Evolutionary conservation across 2,329 filamentous ascomycete genomes (phyloP).

Genomic region (Fusarium bulbicola): DNA sequence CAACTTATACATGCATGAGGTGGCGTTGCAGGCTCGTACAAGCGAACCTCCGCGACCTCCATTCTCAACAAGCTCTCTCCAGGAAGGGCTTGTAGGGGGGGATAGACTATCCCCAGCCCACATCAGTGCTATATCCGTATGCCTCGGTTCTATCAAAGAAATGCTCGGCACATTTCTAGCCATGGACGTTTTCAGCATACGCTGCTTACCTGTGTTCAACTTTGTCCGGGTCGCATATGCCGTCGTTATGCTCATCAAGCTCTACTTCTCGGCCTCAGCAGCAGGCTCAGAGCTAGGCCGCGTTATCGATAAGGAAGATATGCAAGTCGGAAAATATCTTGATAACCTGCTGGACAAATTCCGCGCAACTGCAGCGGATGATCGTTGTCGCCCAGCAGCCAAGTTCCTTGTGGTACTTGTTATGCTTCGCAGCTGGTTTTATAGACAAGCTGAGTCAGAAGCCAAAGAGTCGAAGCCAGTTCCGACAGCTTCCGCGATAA

Average conservation of each 20-base stretch:
- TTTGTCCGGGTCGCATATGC: constrained; percentile 78
- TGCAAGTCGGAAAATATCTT: constrained; percentile 73
- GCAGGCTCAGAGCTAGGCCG: constrained; percentile 73
- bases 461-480: constrained; percentile 19
- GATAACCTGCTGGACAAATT: constrained; percentile 77
- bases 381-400: constrained; percentile 70
- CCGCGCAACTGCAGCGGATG: constrained; percentile 67
- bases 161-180: constrained; percentile 72
- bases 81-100: constrained; percentile 52
- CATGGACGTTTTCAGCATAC: constrained; percentile 67
- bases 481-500: constrained; percentile 11
- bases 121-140: constrained; percentile 73
- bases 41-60: constrained; percentile 64
- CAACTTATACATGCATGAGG: constrained; percentile 79
- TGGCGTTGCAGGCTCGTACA: constrained; percentile 72
- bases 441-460: constrained; percentile 55
- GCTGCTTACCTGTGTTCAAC: constrained; percentile 74
- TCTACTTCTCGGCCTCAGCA: constrained; percentile 73
- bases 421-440: constrained; percentile 77
- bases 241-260: constrained; percentile 76
- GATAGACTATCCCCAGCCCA: constrained; percentile 61
- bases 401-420: constrained; percentile 77
- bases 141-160: constrained; percentile 71
- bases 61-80: constrained; percentile 56
- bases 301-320: constrained; percentile 72